Conservation (phyloP, 768 basidiomycete genomes). For the Naganishia onofrii region DNA sequence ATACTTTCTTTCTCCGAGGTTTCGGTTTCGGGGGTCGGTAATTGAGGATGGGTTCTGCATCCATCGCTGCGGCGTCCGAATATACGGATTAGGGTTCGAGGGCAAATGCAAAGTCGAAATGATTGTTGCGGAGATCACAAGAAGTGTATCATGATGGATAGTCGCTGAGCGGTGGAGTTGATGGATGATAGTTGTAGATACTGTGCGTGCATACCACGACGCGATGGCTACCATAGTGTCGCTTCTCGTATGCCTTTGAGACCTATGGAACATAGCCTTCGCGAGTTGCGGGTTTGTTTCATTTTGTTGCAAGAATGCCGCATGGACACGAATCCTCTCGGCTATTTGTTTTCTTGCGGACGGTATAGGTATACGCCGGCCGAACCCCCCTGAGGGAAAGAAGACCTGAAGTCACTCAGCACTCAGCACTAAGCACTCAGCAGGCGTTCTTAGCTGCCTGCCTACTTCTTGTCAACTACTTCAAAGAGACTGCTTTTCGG, state of each 20-base stretch:
- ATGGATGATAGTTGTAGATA: neutral
- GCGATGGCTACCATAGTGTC: neutral
- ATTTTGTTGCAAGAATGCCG: neutral
- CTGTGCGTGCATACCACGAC: neutral
- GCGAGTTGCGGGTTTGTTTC: neutral
- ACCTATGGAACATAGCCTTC: neutral
- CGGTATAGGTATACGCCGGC: neutral
- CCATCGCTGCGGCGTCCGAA: neutral
- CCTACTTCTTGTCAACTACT: too few relatives aligned
- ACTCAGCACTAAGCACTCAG: too few relatives aligned
- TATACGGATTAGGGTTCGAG: neutral
- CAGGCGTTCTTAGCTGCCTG: too few relatives aligned
- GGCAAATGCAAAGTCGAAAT: neutral
- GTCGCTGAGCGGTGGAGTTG: neutral
- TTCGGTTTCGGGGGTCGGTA: slow-evolving; percentile 8
- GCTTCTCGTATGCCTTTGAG: neutral
- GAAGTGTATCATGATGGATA: neutral
- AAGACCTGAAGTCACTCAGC: too few relatives aligned
- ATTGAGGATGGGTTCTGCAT: neutral
- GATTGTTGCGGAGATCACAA: neutral
- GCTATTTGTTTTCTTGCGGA: neutral
- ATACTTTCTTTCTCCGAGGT: neutral
- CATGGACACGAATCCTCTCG: neutral
- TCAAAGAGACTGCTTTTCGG: too few relatives aligned
- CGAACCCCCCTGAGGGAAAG: too few relatives aligned